Conservation (phyloP, 202 grass and related monocot genomes). For the Bolboschoenoplectus hybrid region DNA sequence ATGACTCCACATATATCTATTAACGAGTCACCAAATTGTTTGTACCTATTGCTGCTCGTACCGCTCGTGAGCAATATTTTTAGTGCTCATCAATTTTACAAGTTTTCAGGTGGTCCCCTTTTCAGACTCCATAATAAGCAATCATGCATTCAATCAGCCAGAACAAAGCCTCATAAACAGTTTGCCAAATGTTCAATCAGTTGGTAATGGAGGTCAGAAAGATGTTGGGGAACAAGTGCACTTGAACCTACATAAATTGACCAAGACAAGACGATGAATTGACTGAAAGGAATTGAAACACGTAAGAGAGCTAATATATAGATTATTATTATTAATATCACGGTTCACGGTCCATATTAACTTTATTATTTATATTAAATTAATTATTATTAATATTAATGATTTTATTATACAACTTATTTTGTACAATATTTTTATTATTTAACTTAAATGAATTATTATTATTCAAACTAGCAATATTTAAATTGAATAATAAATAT, state of each 20-base stretch:
- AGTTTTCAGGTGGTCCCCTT: not conserved
- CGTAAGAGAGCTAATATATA: not conserved
- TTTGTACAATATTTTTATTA: no score
- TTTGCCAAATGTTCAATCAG: not conserved
- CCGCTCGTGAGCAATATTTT: not conserved
- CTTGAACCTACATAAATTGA: not conserved
- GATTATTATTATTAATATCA: no score
- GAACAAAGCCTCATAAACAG: not conserved
- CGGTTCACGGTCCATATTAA: no score
- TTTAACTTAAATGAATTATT: no score
- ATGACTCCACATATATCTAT: not conserved
- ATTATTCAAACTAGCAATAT: no score
- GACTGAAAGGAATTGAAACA: not conserved
- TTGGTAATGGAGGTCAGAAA: not conserved
- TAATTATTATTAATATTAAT: no score
- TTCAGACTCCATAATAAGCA: not conserved
- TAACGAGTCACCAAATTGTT: not conserved
- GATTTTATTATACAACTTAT: no score
- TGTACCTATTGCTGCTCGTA: not conserved
- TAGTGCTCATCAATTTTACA: not conserved
- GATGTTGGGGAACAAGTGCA: no score
- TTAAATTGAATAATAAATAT: no score
- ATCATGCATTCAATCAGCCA: not conserved
- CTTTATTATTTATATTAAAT: no score
- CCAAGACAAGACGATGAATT: not conserved